Evolutionary conservation across 2,329 filamentous ascomycete species (phyloP).

Genomic region (Dryadomyces quercivorus): DNA sequence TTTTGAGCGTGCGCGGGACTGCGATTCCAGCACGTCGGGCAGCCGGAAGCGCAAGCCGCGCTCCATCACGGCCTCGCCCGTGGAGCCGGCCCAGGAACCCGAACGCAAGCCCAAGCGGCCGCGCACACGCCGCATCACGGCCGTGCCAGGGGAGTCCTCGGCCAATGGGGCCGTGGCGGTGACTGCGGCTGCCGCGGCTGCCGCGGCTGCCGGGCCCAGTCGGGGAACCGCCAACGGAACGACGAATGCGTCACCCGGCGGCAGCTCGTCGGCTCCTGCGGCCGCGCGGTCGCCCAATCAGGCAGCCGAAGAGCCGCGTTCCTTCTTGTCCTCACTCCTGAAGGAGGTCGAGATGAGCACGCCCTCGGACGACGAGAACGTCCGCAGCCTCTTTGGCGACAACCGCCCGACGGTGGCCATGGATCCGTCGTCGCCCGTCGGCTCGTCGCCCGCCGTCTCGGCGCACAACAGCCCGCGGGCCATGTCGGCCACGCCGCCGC

Average conservation of each 20-base stretch:
- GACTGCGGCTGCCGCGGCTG: neutral
- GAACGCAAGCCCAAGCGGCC: conserved; percentile 82
- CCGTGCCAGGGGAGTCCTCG: conserved; percentile 27
- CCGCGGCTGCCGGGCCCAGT: neutral
- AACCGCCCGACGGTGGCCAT: conserved; percentile 15
- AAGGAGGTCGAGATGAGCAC: conserved; percentile 70
- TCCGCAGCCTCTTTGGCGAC: conserved; percentile 26
- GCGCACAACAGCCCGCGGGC: conserved; percentile 56
- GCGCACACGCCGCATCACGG: conserved; percentile 56
- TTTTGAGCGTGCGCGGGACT: conserved; percentile 71
- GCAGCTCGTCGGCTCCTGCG: neutral
- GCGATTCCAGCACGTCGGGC: conserved; percentile 36
- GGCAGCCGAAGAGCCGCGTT: conserved; percentile 42
- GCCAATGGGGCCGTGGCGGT: neutral
- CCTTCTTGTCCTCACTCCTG: conserved; percentile 75
- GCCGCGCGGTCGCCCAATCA: neutral
- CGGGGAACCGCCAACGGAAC: neutral
- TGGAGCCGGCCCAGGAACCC: conserved; percentile 55
- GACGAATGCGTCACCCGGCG: neutral
- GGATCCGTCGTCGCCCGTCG: conserved; percentile 19
- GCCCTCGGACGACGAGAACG: conserved; percentile 43
- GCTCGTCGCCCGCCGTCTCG: conserved; percentile 53
- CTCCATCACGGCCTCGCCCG: conserved; percentile 60
- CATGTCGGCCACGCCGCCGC: conserved; percentile 57
- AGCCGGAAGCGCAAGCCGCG: conserved; percentile 61